phyloP scores from a whole-genome alignment of 805 yeast genomes.

The Lipomyces lipofer region DNA sequence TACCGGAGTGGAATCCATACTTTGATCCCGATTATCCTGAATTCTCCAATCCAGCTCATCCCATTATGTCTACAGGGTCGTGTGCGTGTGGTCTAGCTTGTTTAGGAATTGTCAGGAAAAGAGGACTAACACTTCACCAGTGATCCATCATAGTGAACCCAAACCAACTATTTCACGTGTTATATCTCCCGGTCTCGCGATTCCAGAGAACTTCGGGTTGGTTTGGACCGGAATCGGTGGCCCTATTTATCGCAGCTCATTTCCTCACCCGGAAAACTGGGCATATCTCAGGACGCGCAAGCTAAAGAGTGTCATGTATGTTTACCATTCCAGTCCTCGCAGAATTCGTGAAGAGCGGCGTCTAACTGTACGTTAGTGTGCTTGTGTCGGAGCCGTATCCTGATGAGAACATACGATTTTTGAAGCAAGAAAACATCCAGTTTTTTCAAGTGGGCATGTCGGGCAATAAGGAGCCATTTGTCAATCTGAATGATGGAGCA shows the following conservation, averaged over 20 bases:
- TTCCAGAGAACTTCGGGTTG: conserved; percentile 87
- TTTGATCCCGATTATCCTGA: too few relatives aligned
- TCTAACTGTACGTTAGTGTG: conserved; percentile 42
- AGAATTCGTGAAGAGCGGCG: not conserved
- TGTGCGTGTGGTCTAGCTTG: too few relatives aligned
- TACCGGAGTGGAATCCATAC: too few relatives aligned
- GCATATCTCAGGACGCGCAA: conserved; percentile 60
- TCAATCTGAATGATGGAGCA: conserved; percentile 62
- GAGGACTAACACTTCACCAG: too few relatives aligned
- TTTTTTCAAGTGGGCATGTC: conserved; percentile 88
- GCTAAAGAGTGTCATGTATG: conserved; percentile 63
- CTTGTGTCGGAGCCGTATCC: conserved; percentile 93
- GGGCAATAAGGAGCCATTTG: conserved; percentile 95
- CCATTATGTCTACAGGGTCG: too few relatives aligned
- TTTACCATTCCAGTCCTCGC: not conserved
- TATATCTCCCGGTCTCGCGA: conserved; percentile 7
- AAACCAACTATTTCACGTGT: not conserved
- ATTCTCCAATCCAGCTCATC: too few relatives aligned
- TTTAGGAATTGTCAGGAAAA: too few relatives aligned
- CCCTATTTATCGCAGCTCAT: conserved; percentile 87
- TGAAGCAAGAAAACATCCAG: conserved; percentile 59
- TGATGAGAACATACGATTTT: conserved; percentile 64
- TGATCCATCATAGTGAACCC: not conserved
- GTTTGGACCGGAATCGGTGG: conserved; percentile 71
- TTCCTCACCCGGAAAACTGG: conserved; percentile 85